These are phyloP conservation scores for Aphanomyces cochlioides DNA, from an alignment of 352 stramenopile genomes.

Conservation along the genomic window DNA sequence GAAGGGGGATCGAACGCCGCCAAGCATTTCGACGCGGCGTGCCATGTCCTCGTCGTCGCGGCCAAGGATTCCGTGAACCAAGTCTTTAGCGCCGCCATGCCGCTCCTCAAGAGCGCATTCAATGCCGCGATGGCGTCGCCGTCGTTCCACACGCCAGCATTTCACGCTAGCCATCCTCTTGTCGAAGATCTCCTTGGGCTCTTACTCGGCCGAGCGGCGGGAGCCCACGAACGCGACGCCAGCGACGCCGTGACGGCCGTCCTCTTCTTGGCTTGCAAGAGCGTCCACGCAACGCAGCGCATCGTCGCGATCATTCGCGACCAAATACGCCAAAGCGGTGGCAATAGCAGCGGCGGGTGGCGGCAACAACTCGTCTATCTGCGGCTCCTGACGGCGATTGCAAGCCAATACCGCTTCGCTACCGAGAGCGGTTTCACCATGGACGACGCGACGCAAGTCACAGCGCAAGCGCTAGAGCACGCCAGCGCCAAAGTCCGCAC, in stretches of 20 bases:
- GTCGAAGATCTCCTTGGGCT: slow-evolving; percentile 49
- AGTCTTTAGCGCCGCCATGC: slow-evolving; percentile 60
- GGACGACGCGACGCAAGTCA: slow-evolving; percentile 58
- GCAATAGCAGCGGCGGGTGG: slow-evolving; percentile 40
- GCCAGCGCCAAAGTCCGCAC: slow-evolving; percentile 73
- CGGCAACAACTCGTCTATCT: slow-evolving; percentile 67
- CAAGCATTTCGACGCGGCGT: slow-evolving; percentile 65
- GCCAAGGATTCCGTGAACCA: slow-evolving; percentile 63
- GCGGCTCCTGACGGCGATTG: slow-evolving; percentile 73
- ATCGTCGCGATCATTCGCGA: slow-evolving; percentile 52
- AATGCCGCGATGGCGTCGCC: slow-evolving; percentile 50
- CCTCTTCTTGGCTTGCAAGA: slow-evolving; percentile 82
- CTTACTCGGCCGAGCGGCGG: slow-evolving; percentile 49
- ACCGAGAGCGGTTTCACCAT: slow-evolving; percentile 53
- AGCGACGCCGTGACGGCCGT: slow-evolving; percentile 69
- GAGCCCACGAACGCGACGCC: slow-evolving; percentile 73
- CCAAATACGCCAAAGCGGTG: slow-evolving; percentile 39
- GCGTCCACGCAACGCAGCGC: slow-evolving; percentile 55
- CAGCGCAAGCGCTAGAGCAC: slow-evolving; percentile 58
- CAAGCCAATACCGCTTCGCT: slow-evolving; percentile 75
- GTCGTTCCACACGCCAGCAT: slow-evolving; percentile 57
- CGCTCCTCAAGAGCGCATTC: slow-evolving; percentile 60
- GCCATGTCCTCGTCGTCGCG: slow-evolving; percentile 51
- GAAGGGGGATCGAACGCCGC: slow-evolving; percentile 32
- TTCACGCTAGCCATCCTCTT: slow-evolving; percentile 48